phyloP scores from a whole-genome alignment of 495 filamentous ascomycete genomes.

The Pseudevernia furfuracea region DNA sequence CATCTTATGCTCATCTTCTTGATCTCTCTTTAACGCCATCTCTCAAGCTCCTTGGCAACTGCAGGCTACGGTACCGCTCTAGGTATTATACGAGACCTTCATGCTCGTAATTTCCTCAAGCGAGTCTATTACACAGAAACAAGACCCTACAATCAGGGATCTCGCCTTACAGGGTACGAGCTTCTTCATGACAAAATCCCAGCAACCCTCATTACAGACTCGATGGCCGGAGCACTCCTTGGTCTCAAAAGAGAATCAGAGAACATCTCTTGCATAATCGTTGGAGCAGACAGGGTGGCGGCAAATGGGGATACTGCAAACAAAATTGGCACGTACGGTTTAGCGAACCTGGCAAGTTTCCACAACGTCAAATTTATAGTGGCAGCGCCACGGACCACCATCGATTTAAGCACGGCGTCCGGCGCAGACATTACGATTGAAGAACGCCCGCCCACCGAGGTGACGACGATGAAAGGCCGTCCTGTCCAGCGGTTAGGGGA shows the following conservation, averaged over 20 bases:
- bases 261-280: conserved; percentile 76
- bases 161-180: conserved; percentile 90
- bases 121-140: conserved; percentile 96
- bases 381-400: conserved; percentile 87
- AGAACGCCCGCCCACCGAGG: conserved; percentile 67
- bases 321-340: conserved; percentile 92
- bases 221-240: conserved; percentile 86
- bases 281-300: conserved; percentile 90
- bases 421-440: conserved; percentile 81
- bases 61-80: conserved; percentile 94
- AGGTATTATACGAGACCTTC: conserved; percentile 83
- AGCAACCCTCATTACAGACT: conserved; percentile 90
- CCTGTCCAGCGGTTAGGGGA: conserved; percentile 36
- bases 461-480: conserved; percentile 74
- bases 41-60: conserved; percentile 73
- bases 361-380: conserved; percentile 93
- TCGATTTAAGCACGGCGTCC: conserved; percentile 71
- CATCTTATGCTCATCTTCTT: conserved; percentile 12
- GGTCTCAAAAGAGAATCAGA: conserved; percentile 44
- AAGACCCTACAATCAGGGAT: conserved; percentile 95
- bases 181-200: conserved; percentile 88
- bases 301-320: conserved; percentile 97
- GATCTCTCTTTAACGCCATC: conserved; percentile 19
- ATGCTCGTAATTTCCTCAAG: conserved; percentile 52
- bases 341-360: conserved; percentile 76